A percentile compares a stretch with the other conserved stretches of the same genome.
Conservation (phyloP, 148 eudicot species). For the Rhododendron williamsianum region DNA sequence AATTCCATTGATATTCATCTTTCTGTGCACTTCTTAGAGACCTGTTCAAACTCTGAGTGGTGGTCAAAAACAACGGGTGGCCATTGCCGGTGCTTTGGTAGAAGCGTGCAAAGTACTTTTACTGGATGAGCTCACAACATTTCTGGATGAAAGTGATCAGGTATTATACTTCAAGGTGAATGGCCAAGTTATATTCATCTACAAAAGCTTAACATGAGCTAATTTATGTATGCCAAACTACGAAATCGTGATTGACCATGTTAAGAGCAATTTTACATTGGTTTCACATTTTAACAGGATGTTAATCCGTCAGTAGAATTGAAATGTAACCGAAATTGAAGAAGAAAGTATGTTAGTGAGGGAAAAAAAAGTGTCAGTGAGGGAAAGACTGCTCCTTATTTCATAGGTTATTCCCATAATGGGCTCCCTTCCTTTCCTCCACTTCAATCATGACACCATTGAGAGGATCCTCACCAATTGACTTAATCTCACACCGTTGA, state of each 20-base stretch:
- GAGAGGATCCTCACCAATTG: neutral
- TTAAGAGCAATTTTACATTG: neutral
- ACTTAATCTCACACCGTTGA: neutral
- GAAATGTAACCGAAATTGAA: neutral
- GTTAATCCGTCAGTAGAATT: neutral
- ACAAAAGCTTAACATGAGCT: neutral
- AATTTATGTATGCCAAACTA: neutral
- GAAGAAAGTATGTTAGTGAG: neutral
- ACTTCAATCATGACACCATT: neutral
- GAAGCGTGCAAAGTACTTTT: conserved; percentile 76
- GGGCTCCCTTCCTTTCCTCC: neutral
- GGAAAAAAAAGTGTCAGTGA: neutral
- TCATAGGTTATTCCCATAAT: neutral
- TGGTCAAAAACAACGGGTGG: conserved; percentile 97
- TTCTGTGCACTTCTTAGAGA: conserved; percentile 38
- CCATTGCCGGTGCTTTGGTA: conserved; percentile 92
- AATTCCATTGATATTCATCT: conserved; percentile 6
- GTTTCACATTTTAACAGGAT: neutral
- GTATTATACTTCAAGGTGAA: conserved; percentile 25
- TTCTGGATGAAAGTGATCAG: conserved; percentile 90
- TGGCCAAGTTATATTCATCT: neutral
- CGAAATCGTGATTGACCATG: neutral
- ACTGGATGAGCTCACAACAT: conserved; percentile 25
- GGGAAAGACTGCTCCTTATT: neutral
- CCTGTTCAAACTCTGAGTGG: conserved; percentile 98